These are phyloP conservation scores for Biscogniauxia mediterranea DNA, from an alignment of 2,329 filamentous ascomycete genomes.

Conservation along the genomic window DNA sequence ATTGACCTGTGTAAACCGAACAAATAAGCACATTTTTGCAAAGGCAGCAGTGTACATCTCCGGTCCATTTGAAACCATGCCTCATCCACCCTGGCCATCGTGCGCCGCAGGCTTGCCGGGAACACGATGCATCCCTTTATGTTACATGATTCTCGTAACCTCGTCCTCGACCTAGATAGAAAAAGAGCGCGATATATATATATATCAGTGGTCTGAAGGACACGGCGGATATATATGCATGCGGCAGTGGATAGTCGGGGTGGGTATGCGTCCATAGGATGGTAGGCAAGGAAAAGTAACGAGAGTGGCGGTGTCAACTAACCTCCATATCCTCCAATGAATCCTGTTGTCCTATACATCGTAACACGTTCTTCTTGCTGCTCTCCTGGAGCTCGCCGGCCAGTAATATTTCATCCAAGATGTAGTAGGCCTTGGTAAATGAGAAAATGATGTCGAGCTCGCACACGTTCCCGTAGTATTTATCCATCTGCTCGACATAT, in stretches of 20 bases:
- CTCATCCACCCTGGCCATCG: slow-evolving; percentile 15
- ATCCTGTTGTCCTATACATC: slow-evolving; percentile 96
- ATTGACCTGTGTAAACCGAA: slow-evolving; percentile 26
- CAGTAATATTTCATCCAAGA: slow-evolving; percentile 91
- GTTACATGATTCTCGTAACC: slow-evolving; percentile 85
- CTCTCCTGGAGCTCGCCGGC: slow-evolving; percentile 98
- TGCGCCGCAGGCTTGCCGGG: slow-evolving; percentile 15
- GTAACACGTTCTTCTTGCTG: slow-evolving; percentile 97
- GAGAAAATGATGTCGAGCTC: slow-evolving; percentile 99
- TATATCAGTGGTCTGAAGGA: slow-evolving; percentile 48
- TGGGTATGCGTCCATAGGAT: slow-evolving; percentile 16
- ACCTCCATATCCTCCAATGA: slow-evolving; percentile 99
- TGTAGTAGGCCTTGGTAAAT: slow-evolving; percentile 99
- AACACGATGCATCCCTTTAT: slow-evolving; percentile 29
- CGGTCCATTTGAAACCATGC: slow-evolving; percentile 17
- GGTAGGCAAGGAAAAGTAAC: slow-evolving; percentile 5
- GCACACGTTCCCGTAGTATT: slow-evolving; percentile 99
- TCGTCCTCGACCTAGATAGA: slow-evolving; percentile 77
- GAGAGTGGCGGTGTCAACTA: slow-evolving; percentile 43
- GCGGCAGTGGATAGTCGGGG: slow-evolving; percentile 7
- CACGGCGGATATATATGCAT: slow-evolving; percentile 9
- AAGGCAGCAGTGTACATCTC: slow-evolving; percentile 22
- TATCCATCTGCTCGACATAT: slow-evolving; percentile 99
- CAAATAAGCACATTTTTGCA: slow-evolving; percentile 30
- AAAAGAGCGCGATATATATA: slow-evolving; percentile 37